Evolutionary conservation across 139 green algal genomes (phyloP).

Genomic region (Spirogloea muscicola): DNA sequence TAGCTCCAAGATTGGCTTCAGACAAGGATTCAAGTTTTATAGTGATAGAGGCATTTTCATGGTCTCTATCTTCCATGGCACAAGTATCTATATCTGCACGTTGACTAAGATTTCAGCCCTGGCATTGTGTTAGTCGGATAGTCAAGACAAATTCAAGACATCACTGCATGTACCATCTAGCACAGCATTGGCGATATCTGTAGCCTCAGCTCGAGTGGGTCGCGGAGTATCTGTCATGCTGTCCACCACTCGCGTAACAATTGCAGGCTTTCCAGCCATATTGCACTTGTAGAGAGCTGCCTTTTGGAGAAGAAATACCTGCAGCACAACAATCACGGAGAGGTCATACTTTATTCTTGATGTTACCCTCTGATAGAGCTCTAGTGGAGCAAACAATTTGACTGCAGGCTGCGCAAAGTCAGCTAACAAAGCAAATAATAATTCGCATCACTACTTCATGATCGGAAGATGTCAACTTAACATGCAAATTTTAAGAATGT

Average conservation of each 20-base stretch:
- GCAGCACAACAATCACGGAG: no score
- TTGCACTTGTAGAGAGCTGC: slow-evolving; percentile 53
- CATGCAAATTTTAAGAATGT: neutral
- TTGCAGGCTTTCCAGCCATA: slow-evolving; percentile 52
- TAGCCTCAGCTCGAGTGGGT: slow-evolving; percentile 73
- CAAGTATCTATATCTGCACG: no score
- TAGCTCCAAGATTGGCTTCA: neutral
- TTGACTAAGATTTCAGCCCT: no score
- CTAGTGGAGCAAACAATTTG: no score
- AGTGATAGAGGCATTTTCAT: no score
- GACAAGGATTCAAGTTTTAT: neutral
- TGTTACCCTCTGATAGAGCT: no score
- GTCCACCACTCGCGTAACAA: slow-evolving; percentile 61
- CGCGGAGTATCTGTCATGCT: slow-evolving; percentile 55
- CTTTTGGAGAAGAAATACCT: slow-evolving; percentile 96
- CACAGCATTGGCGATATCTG: slow-evolving; percentile 80
- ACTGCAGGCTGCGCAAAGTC: neutral
- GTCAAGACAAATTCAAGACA: no score
- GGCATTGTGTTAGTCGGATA: no score
- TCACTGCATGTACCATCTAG: slow-evolving; percentile 60
- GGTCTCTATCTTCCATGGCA: no score
- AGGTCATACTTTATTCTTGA: no score
- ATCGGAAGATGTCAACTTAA: neutral
- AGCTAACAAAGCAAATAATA: neutral
- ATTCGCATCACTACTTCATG: neutral